Percentiles rank a stretch among this genome's conserved stretches.
Conservation (phyloP, 306 rosid species). For the Castanopsis chinensis region DNA sequence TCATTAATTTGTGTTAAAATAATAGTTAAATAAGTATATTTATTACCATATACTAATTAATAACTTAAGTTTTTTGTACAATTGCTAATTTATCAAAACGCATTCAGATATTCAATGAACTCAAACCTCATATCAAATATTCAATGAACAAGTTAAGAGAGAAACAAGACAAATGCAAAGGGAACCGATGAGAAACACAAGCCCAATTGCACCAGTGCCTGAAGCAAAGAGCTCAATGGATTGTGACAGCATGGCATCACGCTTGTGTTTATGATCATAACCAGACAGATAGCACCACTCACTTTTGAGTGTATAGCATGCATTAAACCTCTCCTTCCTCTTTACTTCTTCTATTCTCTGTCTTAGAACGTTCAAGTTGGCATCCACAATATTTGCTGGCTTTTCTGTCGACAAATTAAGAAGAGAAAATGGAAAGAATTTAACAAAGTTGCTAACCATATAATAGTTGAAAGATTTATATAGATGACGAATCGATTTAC, state of each 20-base stretch:
- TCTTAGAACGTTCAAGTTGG: constrained; percentile 41
- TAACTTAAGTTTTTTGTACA: no score
- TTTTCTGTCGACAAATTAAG: constrained; percentile 31
- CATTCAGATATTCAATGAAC: no score
- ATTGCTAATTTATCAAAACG: no score
- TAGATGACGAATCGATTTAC: neutral
- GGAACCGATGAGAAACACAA: constrained; percentile 47
- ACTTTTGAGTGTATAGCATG: neutral
- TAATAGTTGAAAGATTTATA: neutral
- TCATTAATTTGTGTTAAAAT: no score
- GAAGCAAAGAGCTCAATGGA: constrained; percentile 32
- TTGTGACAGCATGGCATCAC: constrained; percentile 16
- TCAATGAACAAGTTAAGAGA: constrained; percentile 26
- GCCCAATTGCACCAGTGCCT: constrained; percentile 42
- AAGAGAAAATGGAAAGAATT: neutral
- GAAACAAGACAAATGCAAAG: constrained; percentile 38
- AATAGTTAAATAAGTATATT: no score
- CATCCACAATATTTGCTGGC: constrained; percentile 45
- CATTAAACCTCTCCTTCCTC: constrained; percentile 27
- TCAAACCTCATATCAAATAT: neutral
- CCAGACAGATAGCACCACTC: constrained; percentile 38
- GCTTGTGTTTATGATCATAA: constrained; percentile 14
- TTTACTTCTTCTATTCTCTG: constrained; percentile 36
- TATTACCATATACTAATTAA: no score
- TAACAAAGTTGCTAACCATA: neutral